Conservation (phyloP, 192 early-diverging fungal species). For the Backusella parvicylindrica region DNA sequence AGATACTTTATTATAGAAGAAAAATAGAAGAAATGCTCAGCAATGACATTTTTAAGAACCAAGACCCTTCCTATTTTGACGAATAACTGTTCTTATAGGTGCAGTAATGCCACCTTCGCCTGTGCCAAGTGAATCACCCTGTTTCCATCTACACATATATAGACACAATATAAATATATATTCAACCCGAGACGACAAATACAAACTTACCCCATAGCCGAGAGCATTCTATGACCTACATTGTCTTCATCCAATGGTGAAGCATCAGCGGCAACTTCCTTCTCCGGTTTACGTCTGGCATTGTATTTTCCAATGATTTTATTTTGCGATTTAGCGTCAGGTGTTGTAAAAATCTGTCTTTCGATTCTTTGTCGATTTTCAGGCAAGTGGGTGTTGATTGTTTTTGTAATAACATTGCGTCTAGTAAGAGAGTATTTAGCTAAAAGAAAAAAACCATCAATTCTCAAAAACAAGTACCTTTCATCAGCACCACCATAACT, state of each 20-base stretch:
- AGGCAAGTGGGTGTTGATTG: slow-evolving; percentile 38
- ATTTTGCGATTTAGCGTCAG: slow-evolving; percentile 16
- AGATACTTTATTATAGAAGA: no score
- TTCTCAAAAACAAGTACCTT: no score
- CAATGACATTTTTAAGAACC: slow-evolving; percentile 21
- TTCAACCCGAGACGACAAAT: background rate
- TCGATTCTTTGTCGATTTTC: slow-evolving; percentile 37
- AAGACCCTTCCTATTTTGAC: slow-evolving; percentile 40
- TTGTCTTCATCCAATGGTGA: slow-evolving; percentile 56
- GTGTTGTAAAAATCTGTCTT: slow-evolving; percentile 31
- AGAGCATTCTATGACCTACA: slow-evolving; percentile 65
- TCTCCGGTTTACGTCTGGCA: background rate
- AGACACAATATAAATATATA: background rate
- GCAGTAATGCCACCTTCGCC: slow-evolving; percentile 40
- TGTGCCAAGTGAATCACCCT: slow-evolving; percentile 43
- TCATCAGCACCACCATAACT: slow-evolving; percentile 41
- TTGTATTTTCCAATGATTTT: background rate
- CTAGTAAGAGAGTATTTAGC: no score
- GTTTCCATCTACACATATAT: slow-evolving; percentile 36
- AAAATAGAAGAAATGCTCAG: no score
- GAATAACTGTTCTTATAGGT: slow-evolving; percentile 47
- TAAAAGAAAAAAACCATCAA: no score
- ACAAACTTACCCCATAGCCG: slow-evolving; percentile 57
- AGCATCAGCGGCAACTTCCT: slow-evolving; percentile 47
- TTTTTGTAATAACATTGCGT: slow-evolving; percentile 24